Base-by-base conservation (phyloP, 2,329 filamentous ascomycete species). In the Davidsoniella neocaledoniae region DNA sequence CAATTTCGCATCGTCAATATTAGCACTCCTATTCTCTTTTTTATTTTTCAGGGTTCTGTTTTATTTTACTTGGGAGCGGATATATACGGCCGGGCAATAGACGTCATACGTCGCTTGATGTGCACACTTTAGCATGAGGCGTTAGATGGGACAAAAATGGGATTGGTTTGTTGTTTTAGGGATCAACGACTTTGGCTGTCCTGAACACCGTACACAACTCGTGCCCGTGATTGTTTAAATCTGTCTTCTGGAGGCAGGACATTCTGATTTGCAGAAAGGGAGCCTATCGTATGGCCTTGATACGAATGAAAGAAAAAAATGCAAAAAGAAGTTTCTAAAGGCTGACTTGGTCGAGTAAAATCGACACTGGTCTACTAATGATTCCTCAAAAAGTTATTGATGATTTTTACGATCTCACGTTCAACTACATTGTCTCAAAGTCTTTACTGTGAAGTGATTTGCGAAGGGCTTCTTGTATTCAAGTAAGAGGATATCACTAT, bases 1-100 rank as follows among this genome's bases (percentile, higher is more conserved):
- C 64, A 60, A 59, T 61, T 19, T 60, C 53, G 42, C 38, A 29
- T 49, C 49, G 38, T 52, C 48, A 45, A 9, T 9, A 33, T 44
- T 44, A 52, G 42, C 36, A 43, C 29, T 52, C 43, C n/a, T 21
- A 49, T 41, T 48, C 51, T 46, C 43, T 50, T 39, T 48, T 43
- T 42, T n/a, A 21, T 33, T 41, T 41, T 49, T 46, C 21, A 49
- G 38, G 38, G 43, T 45, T 50, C 29, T 50, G 41, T 44, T 46
- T 53, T 29, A 38, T 33, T 48, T 10, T 25, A 26, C n/a, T 38
- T 38, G 21, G 26, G 19, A 33, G 36, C 39, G n/a, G 43, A 36
- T 23, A 37, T 17, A 49, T 19, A 42, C 33, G 46, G 25, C 46
- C 17, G 46, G 44, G 44, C 43, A 43, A 43, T 48, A 41, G 29